Evolutionary conservation across 345 rosid species (phyloP).

Genomic region (rapeseed (Brassica napus)): DNA sequence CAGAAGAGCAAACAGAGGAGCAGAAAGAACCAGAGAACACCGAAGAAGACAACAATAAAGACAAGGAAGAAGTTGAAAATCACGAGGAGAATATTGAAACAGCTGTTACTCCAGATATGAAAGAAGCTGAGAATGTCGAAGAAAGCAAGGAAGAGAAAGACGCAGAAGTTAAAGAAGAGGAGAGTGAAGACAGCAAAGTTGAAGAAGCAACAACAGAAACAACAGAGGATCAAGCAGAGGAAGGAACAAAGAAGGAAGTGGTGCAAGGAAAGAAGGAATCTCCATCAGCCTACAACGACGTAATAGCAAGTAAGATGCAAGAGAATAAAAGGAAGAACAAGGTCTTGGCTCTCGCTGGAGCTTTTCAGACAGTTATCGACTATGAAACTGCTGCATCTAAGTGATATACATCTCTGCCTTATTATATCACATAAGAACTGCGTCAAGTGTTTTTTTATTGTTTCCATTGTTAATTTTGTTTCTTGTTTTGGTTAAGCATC

Average conservation of each 20-base stretch:
- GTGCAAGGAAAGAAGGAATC: slow-evolving; percentile 62
- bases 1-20: slow-evolving; percentile 30
- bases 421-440: slow-evolving; percentile 3
- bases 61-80: slow-evolving; percentile 26
- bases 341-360: slow-evolving; percentile 84
- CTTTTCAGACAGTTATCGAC: slow-evolving; percentile 88
- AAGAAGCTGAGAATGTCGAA: slow-evolving; percentile 13
- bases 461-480: neutral
- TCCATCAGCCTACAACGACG: slow-evolving; percentile 75
- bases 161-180: slow-evolving; percentile 19
- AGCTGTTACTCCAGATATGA: neutral
- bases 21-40: slow-evolving; percentile 24
- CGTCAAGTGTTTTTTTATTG: neutral
- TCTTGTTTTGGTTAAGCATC: slow-evolving; percentile 10
- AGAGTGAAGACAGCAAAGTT: slow-evolving; percentile 19
- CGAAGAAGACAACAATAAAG: slow-evolving; percentile 16
- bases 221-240: slow-evolving; percentile 41
- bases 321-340: slow-evolving; percentile 72
- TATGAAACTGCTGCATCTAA: slow-evolving; percentile 61
- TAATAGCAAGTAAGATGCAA: slow-evolving; percentile 68
- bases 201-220: slow-evolving; percentile 23
- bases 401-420: slow-evolving; percentile 34
- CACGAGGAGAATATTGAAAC: slow-evolving; percentile 26
- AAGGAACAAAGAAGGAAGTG: slow-evolving; percentile 29
- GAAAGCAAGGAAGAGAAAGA: slow-evolving; percentile 24